Base-by-base conservation (phyloP, 2,329 filamentous ascomycete genomes). In the Aureobasidium melanogenum region DNA sequence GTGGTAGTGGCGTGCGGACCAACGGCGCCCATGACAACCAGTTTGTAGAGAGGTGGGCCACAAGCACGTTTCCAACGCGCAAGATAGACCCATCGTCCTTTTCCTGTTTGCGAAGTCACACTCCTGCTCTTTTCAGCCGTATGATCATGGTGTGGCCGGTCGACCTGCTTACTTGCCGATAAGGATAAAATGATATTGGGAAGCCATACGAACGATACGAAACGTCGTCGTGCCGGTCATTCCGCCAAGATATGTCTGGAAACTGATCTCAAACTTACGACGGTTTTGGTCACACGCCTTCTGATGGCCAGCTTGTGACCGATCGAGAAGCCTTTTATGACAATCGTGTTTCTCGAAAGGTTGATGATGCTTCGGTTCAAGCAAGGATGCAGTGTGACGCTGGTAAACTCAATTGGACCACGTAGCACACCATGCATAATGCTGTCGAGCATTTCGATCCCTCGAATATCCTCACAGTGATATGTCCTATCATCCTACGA, bases 1-100 rank as follows among this genome's bases (percentile, higher is more conserved):
- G 30, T 47, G 55, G 55, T 47, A 43, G 55, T 58, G 43, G 55
- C 46, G 26, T 58, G 32, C 43, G 55, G 55, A 28, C 41, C 47
- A 58, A 58, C 55, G 55, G 55, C 36, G 54, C 32, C 17, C 19
- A 22, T 34, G 36, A 32, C 14, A 46, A 38, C 43, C 39, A 30
- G 52, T 26, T 44, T 30, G 26, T 12, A 26, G 52, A 54, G 19
- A 38, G 48, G 44, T 47, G 51, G 51, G 38, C 36, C 51, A 19
- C 50, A 55, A 55, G 38, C 51, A 55, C 51, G 51, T 55, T 55
- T 55, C 17, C 38, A 15, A 28, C 50, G 32, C 50, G 22, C 34
- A 28, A 2, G 26, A 28, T 2, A 14, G 34, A 30, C 8, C 50
- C 50, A 54, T 39, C 22, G 50, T 19, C 17, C 24, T 54, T 52